These are phyloP conservation scores for Lentinus brumalis DNA, from an alignment of 768 basidiomycete genomes.

Conservation along the genomic window DNA sequence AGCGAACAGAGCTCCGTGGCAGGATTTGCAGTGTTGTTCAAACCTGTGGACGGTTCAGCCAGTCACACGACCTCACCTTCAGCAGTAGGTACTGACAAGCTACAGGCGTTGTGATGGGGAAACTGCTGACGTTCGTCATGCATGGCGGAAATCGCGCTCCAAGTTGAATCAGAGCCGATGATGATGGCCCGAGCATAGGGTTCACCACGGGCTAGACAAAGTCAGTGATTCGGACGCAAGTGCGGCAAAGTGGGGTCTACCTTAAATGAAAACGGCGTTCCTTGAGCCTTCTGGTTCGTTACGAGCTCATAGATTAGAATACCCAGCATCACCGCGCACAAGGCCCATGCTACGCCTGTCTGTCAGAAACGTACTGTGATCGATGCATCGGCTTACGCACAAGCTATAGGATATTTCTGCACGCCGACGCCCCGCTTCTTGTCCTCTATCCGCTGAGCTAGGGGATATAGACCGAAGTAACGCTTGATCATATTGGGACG, in stretches of 20 bases:
- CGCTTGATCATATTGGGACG: conserved; percentile 20
- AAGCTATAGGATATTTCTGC: conserved; percentile 77
- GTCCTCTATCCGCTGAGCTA: conserved; percentile 83
- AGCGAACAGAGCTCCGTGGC: conserved; percentile 69
- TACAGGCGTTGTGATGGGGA: conserved; percentile 56
- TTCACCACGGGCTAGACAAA: conserved; percentile 70
- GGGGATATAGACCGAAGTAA: conserved; percentile 45
- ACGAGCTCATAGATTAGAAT: conserved; percentile 87
- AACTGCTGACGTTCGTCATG: conserved; percentile 70
- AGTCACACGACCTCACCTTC: not conserved
- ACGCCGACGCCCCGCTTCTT: conserved; percentile 85
- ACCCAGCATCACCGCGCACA: conserved; percentile 68
- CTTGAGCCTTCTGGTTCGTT: conserved; percentile 72
- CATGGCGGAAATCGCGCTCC: conserved; percentile 94
- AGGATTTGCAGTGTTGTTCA: conserved; percentile 86
- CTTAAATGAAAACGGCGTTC: conserved; percentile 84
- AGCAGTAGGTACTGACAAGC: conserved; percentile 50
- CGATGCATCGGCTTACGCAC: conserved; percentile 42
- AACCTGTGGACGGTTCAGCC: conserved; percentile 44
- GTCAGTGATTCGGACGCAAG: not conserved
- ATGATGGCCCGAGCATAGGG: conserved; percentile 89
- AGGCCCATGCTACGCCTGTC: conserved; percentile 54
- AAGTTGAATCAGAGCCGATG: conserved; percentile 78
- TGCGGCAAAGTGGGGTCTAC: conserved; percentile 36
- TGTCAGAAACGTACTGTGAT: not conserved